Evolutionary conservation across 352 stramenopile genomes (phyloP), one percentile per base, ranked within the genome.

Genomic region (Phytophthora meadii): DNA sequence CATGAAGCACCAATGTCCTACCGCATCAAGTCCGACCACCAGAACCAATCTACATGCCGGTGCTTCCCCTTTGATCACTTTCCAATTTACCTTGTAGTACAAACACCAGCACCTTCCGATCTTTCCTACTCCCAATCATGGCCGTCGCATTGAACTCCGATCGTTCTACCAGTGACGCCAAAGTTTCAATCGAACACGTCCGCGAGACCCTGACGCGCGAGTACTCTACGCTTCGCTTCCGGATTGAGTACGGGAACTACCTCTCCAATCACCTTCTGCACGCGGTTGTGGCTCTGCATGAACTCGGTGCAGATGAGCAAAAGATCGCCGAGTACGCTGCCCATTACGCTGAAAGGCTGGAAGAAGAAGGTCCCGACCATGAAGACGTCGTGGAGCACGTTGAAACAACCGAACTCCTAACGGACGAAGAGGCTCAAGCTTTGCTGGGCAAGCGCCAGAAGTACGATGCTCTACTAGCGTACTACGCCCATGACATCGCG

Each of bases 201-300:
- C 69, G 65, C 34, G 46, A 76, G 22, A 32, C 52, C 17, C 32
- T 81, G 11, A 74, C 55, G 12, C 48, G 37, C 8, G 47, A 81
- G 15, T 79, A 72, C 61, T 82, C 74, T n/a, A 79, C 70, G 6
- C 40, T 67, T 4, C 54, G 32, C 36, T 82, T 72, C 60, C 39
- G 50, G 27, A 79, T 82, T 42, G 70, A 82, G 53, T 82, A 82
- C 32, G 63, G 61, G 34, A 65, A 54, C 41, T 82, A 73, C 55
- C 34, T 77, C 14, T 75, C 67, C 30, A 82, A 82, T 51, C 74
- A 82, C 50, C 36, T 82, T 24, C 70, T 82, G 44, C 74, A 79
- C 41, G 74, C 66, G 4, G 70, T 79, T 36, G 61, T 82, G 40
- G 74, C 74, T 8, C 58, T 82, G 27, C 56, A 72, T 49, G 74